Evolutionary conservation across 2,329 filamentous ascomycete genomes (phyloP).

Genomic region (Trichoderma pleuroti): DNA sequence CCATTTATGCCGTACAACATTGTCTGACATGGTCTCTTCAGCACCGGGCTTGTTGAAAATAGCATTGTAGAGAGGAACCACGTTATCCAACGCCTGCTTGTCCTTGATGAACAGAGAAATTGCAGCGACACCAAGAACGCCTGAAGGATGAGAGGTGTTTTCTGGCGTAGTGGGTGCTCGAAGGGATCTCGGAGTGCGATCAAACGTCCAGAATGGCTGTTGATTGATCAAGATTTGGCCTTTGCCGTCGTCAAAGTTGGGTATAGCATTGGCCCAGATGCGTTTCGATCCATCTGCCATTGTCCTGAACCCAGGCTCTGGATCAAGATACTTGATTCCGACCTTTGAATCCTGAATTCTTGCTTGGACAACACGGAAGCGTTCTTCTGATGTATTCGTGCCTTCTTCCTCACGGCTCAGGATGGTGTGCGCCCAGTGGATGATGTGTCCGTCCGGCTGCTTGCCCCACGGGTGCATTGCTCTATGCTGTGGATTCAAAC

Average conservation of each 20-base stretch:
- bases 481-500: background rate
- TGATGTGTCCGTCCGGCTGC: background rate
- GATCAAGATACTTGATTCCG: background rate
- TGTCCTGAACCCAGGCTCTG: background rate
- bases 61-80: conserved; percentile 3
- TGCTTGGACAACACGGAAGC: background rate
- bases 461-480: conserved; percentile 5
- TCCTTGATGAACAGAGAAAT: conserved; percentile 5
- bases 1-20: background rate
- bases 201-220: conserved; percentile 12
- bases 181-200: background rate
- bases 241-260: background rate
- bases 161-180: background rate
- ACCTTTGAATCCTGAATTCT: background rate
- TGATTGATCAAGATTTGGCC: background rate
- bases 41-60: background rate
- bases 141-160: background rate
- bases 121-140: background rate
- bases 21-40: background rate
- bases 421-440: conserved; percentile 10
- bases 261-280: conserved; percentile 5
- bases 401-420: background rate
- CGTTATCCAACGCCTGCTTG: background rate
- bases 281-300: conserved; percentile 3
- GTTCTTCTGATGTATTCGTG: background rate